Base-by-base conservation (phyloP, 306 rosid genomes). In the Vigna nakashimae region DNA sequence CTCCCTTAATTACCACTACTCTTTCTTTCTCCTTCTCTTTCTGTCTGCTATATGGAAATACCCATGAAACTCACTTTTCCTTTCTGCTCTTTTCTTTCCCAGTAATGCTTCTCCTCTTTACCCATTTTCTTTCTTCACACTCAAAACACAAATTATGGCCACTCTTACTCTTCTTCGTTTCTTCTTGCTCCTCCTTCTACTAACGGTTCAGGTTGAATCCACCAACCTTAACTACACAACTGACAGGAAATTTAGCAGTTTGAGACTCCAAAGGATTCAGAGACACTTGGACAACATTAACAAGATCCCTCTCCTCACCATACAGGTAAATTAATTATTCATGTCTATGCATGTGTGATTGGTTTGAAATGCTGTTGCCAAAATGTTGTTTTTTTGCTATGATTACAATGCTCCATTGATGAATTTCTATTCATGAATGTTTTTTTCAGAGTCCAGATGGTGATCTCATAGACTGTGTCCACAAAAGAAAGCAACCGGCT, bases 271-370 rank as follows among this genome's bases (percentile, higher is more conserved):
- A 40, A 88, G 98, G 87, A 95, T 92, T 84, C 84, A 85, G 45
- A 88, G 79, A 83, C 98, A 89, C 80, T 76, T 95, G 90, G 81
- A 85, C 70, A 88, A 84, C 86, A 92, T 95, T 64, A 95, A 92
- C 91, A 95, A 92, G 87, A 86, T 93, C 52, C 79, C 98, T 58
- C 73, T 88, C 51, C 82, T 92, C 5, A 88, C 98, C 75, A 87
- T 95, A 56, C 76, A 88, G 88, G 98, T 92, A 89, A 36, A 45
- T 45, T 45, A 2, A 12, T 11, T 45, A 43, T 43, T 43, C 1
- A 36, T 43, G 11, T 43, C 14, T 43, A 11, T 45, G 15, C 50
- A 45, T 45, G 16, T 30, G 71, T 6, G 15, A 40, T 17, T 16
- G 36, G n/a, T 28, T 63, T 63, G 6, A 52, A 49, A 59, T 74